These are phyloP conservation scores for Salix udensis DNA, from an alignment of 345 rosid genomes.

Conservation along the genomic window DNA sequence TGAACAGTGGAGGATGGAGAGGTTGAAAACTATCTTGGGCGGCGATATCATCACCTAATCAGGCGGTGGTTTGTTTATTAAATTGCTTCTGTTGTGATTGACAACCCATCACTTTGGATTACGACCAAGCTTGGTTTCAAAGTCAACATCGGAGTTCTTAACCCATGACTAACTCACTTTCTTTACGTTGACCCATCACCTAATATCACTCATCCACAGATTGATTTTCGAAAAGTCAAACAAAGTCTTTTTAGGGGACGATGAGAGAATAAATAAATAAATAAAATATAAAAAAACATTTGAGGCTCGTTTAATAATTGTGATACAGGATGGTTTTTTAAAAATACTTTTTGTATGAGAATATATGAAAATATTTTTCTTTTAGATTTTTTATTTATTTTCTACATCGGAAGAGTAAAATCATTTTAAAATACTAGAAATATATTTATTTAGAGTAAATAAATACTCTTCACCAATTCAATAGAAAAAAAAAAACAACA, in stretches of 20 bases:
- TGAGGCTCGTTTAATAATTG: neutral
- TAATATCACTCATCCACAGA: neutral
- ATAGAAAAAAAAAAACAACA: too few species aligned
- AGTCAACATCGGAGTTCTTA: conserved; percentile 8
- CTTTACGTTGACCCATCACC: neutral
- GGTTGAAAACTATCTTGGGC: neutral
- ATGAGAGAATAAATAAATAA: neutral
- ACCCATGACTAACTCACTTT: neutral
- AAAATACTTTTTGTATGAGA: too few species aligned
- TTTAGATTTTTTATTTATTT: too few species aligned
- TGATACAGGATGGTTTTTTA: too few species aligned
- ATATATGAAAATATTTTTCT: too few species aligned
- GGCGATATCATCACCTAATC: neutral
- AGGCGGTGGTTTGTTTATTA: neutral
- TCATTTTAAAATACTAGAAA: too few species aligned
- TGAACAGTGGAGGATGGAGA: too few species aligned
- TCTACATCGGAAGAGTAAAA: too few species aligned
- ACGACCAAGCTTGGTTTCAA: neutral
- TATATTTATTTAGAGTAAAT: too few species aligned
- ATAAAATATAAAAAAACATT: neutral
- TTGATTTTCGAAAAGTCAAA: neutral
- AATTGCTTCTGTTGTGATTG: neutral
- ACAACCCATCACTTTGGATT: neutral
- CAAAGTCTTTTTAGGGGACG: neutral
- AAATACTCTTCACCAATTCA: too few species aligned